A percentile compares a stretch with the other conserved stretches of the same genome.
Conservation (phyloP, 495 filamentous ascomycete genomes). For the Neurospora sp. region DNA sequence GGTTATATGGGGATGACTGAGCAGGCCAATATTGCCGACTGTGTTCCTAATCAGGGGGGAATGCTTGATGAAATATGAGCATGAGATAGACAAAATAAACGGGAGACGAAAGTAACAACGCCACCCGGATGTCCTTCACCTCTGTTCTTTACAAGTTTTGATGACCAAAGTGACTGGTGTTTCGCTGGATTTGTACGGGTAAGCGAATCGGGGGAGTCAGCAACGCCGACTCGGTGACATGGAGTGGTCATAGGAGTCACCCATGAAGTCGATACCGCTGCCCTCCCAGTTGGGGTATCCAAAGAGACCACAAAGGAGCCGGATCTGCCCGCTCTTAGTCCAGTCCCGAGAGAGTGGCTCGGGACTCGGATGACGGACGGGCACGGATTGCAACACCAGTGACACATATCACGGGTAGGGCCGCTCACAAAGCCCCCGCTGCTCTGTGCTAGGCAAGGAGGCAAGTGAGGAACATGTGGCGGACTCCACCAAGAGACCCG, state of each 20-base stretch:
- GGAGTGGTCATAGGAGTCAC: background rate
- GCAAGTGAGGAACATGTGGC: background rate
- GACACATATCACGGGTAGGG: background rate
- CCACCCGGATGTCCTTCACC: background rate
- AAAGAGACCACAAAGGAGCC: background rate
- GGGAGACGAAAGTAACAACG: background rate
- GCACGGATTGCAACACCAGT: background rate
- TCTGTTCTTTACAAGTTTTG: background rate
- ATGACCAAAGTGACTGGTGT: background rate
- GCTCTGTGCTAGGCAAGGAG: background rate
- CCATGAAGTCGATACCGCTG: background rate
- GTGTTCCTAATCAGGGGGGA: background rate
- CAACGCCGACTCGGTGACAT: background rate
- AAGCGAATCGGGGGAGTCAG: background rate
- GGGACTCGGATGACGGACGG: background rate
- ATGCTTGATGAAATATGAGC: background rate
- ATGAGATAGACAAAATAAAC: background rate
- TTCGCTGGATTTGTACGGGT: background rate
- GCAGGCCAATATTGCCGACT: background rate
- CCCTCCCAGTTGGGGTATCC: background rate
- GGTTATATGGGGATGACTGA: constrained; percentile 2
- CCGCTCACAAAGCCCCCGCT: background rate
- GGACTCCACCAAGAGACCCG: background rate
- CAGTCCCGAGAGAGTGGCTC: background rate
- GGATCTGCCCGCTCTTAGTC: background rate